These are phyloP conservation scores for Linderniella brevidens DNA, from an alignment of 257 asterid genomes.

Conservation along the genomic window DNA sequence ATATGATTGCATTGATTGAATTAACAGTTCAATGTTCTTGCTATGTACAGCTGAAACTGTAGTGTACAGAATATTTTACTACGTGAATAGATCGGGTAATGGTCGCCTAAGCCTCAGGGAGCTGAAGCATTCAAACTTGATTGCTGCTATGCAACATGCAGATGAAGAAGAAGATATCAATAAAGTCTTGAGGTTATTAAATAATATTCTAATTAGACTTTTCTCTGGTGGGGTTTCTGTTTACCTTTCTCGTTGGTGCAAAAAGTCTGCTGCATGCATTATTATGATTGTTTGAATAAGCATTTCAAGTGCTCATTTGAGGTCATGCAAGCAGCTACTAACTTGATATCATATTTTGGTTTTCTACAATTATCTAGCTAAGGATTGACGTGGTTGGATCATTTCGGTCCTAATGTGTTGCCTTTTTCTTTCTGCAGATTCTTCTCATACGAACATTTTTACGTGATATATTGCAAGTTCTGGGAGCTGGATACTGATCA, in stretches of 20 bases:
- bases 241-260: too few species aligned
- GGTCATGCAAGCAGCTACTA: too few species aligned
- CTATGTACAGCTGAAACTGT: slow-evolving; percentile 91
- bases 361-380: too few species aligned
- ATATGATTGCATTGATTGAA: too few species aligned
- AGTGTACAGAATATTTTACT: slow-evolving; percentile 12
- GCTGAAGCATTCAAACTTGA: slow-evolving; percentile 75
- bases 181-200: slow-evolving; percentile 74
- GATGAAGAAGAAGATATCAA: slow-evolving; percentile 97
- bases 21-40: slow-evolving; percentile 12
- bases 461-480: slow-evolving; percentile 20
- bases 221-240: neutral
- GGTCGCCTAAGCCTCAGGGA: slow-evolving; percentile 83
- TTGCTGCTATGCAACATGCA: slow-evolving; percentile 92
- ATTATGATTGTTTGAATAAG: too few species aligned
- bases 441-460: slow-evolving; percentile 93
- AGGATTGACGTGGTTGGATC: too few species aligned
- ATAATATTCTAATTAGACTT: slow-evolving; percentile 2
- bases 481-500: too few species aligned
- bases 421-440: slow-evolving; percentile 33
- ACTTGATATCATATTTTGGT: too few species aligned
- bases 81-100: slow-evolving; percentile 84
- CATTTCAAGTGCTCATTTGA: too few species aligned
- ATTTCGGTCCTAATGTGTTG: slow-evolving; percentile 8
- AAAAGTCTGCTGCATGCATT: too few species aligned